Percentiles rank a stretch among this genome's conserved stretches.
Evolutionary conservation across 495 filamentous ascomycete genomes (phyloP).

Genomic region (Immersiella caudata): DNA sequence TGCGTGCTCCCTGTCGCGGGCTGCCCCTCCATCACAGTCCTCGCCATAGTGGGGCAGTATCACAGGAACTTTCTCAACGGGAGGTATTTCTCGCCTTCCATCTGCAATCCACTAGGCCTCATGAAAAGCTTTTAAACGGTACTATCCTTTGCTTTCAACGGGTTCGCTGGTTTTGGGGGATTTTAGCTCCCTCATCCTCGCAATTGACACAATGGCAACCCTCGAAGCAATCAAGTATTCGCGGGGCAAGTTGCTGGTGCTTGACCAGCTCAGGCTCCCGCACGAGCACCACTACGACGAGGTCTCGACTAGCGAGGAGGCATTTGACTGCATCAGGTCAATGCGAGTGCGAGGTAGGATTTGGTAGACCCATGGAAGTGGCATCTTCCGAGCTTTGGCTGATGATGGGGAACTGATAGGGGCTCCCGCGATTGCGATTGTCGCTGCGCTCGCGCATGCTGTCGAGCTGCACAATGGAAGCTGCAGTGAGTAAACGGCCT

Average conservation of each 20-base stretch:
- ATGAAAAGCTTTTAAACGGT: not conserved
- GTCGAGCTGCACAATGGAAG: constrained; percentile 65
- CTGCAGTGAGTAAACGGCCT: constrained; percentile 43
- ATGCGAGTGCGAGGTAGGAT: constrained; percentile 71
- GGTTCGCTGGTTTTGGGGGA: not conserved
- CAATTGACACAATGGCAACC: constrained; percentile 40
- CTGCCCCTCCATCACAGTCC: constrained; percentile 15
- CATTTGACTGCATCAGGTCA: constrained; percentile 86
- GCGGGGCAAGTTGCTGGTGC: constrained; percentile 74
- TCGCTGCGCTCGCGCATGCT: constrained; percentile 84
- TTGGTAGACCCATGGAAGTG: not conserved
- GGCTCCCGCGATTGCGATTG: constrained; percentile 95
- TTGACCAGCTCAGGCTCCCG: constrained; percentile 90
- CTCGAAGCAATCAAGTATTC: constrained; percentile 88
- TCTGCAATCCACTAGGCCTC: too few relatives aligned
- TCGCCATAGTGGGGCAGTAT: constrained; percentile 19
- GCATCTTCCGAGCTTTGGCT: not conserved
- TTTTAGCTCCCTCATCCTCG: not conserved
- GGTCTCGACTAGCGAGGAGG: constrained; percentile 75
- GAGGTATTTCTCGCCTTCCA: too few relatives aligned
- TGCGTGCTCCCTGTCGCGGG: constrained; percentile 3
- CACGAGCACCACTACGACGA: constrained; percentile 79
- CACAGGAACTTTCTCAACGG: not conserved
- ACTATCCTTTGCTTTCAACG: not conserved
- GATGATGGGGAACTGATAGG: constrained; percentile 39